Base-by-base conservation (phyloP, 176 grass and related monocot genomes). In the Dendrocalamus sinicus region DNA sequence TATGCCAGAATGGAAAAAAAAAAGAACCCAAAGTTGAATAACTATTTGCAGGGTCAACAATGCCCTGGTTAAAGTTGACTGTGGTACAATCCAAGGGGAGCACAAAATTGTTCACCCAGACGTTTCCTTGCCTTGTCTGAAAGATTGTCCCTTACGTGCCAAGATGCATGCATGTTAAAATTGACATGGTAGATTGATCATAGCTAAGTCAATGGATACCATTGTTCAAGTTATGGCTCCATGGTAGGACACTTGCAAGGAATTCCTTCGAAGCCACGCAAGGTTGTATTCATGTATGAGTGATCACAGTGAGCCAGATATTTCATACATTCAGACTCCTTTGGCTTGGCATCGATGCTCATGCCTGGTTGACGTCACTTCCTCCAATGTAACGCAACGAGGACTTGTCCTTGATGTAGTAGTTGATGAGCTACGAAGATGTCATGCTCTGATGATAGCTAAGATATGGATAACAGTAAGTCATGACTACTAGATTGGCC, bases 11-110 rank as follows among this genome's bases (percentile, higher is more conserved):
- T 12, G 19, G 12, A 22, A 3, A 15, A 43, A 11, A 35, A 35
- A 32, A n/a, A 7, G 4, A 44, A 17, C 0, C 52, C 24, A 7
- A 48, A 83, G 35, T 51, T 23, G 55, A 44, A 4, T 1, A 58
- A 77, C 78, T 71, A 11, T 85, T 75, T 62, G 76, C 54, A 54
- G 12, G 32, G 72, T 47, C 88, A 82, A 70, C 78, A n/a, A 39
- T 55, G 54, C 54, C 64, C 72, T 72, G 78, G 78, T 55, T 55
- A 7, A 81, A 82, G 88, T 90, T 86, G 83, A 90, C 78, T 30
- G 68, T 63, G 26, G 71, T 47, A 32, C 70, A 37, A 86, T 53
- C 43, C 51, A 6, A 6, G 22, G 44, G 65, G 88, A 46, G 61
- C 88, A 90, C 19, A 9, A 74, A 35, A 24, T 35, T 81, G 37